Percentiles rank a stretch among this genome's conserved stretches.
Evolutionary conservation across 2,329 filamentous ascomycete species (phyloP).

Genomic region (Sporothrix dimorphospora): DNA sequence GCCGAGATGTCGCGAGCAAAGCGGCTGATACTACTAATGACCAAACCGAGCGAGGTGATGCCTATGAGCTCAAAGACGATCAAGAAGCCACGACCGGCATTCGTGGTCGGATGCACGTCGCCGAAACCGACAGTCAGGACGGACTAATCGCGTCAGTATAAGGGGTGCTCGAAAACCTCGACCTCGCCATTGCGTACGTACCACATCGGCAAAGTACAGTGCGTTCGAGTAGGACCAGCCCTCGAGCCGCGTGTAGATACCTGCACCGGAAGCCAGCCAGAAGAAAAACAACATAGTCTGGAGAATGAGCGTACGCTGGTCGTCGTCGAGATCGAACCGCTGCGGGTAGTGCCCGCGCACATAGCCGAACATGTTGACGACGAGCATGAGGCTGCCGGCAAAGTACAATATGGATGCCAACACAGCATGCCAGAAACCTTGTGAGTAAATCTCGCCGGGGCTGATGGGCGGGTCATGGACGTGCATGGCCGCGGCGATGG

Average conservation of each 20-base stretch:
- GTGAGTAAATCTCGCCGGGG: slow-evolving; percentile 59
- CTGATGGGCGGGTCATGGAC: slow-evolving; percentile 52
- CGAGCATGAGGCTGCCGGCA: slow-evolving; percentile 63
- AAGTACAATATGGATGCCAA: slow-evolving; percentile 66
- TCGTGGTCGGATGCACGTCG: slow-evolving; percentile 59
- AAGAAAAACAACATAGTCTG: slow-evolving; percentile 72
- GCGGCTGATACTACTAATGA: slow-evolving; percentile 66
- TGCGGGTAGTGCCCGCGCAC: slow-evolving; percentile 70
- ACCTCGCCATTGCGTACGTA: slow-evolving; percentile 23
- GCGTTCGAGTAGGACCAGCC: slow-evolving; percentile 63
- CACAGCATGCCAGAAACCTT: slow-evolving; percentile 72
- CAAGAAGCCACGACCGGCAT: slow-evolving; percentile 60
- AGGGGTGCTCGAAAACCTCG: neutral
- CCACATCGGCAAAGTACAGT: slow-evolving; percentile 64
- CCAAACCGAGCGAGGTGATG: slow-evolving; percentile 69
- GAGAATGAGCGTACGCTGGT: slow-evolving; percentile 69
- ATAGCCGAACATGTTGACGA: slow-evolving; percentile 72
- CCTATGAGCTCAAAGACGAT: slow-evolving; percentile 70
- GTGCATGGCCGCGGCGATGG: slow-evolving; percentile 60
- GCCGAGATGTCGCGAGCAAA: slow-evolving; percentile 63
- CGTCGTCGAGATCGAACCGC: slow-evolving; percentile 66
- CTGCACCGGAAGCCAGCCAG: slow-evolving; percentile 68
- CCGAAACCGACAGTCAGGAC: slow-evolving; percentile 65
- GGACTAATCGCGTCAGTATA: slow-evolving; percentile 35
- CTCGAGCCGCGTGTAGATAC: slow-evolving; percentile 61